These are phyloP conservation scores for Thraustotheca clavata DNA, from an alignment of 352 stramenopile genomes.

Conservation along the genomic window DNA sequence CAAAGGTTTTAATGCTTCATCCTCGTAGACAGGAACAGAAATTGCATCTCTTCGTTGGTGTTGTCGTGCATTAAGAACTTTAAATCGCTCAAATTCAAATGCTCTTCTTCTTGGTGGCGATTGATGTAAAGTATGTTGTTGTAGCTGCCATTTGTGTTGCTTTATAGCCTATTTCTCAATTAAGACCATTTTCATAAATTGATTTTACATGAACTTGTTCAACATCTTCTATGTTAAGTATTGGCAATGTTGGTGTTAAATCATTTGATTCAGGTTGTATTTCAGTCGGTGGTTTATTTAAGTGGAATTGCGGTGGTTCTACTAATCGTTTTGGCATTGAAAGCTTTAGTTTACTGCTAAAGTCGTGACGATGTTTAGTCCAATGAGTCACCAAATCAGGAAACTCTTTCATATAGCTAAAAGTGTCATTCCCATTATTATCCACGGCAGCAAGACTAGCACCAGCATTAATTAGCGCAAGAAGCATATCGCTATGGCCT, in stretches of 20 bases:
- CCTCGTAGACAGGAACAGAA: neutral
- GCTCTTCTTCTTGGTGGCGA: neutral
- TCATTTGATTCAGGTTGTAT: neutral
- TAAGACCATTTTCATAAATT: neutral
- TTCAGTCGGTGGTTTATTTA: neutral
- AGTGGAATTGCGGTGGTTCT: neutral
- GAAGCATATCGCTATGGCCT: slow-evolving; percentile 1
- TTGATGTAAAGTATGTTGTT: neutral
- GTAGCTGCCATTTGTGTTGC: neutral
- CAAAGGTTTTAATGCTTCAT: neutral
- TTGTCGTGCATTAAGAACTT: neutral
- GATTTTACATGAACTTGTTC: too few species aligned
- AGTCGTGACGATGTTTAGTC: neutral
- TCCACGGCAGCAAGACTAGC: neutral
- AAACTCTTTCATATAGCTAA: slow-evolving; percentile 1
- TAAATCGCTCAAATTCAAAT: neutral
- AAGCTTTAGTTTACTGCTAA: neutral
- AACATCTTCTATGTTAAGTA: too few species aligned
- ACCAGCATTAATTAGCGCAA: slow-evolving; percentile 8
- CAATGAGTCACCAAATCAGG: slow-evolving; percentile 1
- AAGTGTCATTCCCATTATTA: neutral
- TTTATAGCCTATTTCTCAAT: neutral
- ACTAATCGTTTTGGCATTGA: neutral
- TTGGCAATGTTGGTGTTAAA: too few species aligned
- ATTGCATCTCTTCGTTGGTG: neutral